These are phyloP conservation scores for Pythium brassicae DNA, from an alignment of 352 stramenopile genomes.

Conservation along the genomic window DNA sequence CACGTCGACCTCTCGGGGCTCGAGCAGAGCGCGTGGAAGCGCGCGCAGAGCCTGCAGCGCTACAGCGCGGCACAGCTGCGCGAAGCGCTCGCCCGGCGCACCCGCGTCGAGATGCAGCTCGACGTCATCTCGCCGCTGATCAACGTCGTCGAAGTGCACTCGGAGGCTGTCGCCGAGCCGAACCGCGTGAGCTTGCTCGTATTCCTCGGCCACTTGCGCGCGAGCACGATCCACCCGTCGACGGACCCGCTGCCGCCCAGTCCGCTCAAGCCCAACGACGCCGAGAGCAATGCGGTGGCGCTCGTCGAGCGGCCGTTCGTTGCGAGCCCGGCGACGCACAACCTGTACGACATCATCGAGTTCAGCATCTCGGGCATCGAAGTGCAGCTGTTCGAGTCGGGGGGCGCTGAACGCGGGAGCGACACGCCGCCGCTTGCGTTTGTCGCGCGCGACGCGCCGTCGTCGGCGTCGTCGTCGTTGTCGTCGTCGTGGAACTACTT, in stretches of 20 bases:
- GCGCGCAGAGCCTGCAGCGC: constrained; percentile 68
- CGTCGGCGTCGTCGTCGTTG: no score
- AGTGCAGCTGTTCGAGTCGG: constrained; percentile 49
- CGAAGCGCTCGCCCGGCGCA: constrained; percentile 60
- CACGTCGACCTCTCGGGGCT: constrained; percentile 75
- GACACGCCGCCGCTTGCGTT: no score
- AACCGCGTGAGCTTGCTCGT: constrained; percentile 54
- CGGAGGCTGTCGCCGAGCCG: constrained; percentile 13
- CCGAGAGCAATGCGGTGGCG: neutral
- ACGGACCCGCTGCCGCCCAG: constrained; percentile 11
- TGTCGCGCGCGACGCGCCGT: no score
- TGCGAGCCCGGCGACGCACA: constrained; percentile 23
- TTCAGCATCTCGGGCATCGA: constrained; percentile 77
- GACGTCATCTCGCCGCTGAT: constrained; percentile 82
- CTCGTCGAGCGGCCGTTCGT: constrained; percentile 10
- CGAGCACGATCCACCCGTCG: constrained; percentile 42
- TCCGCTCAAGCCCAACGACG: constrained; percentile 4
- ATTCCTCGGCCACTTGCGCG: constrained; percentile 74
- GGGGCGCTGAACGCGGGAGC: constrained; percentile 4
- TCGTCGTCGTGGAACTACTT: constrained; percentile 44
- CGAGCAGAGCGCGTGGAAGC: constrained; percentile 63
- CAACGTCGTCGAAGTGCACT: constrained; percentile 56
- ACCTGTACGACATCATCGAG: constrained; percentile 77
- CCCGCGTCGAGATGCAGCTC: constrained; percentile 65
- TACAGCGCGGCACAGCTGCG: constrained; percentile 76